phyloP scores from a whole-genome alignment of 179 eudicot species.

The Spergularia azorica region DNA sequence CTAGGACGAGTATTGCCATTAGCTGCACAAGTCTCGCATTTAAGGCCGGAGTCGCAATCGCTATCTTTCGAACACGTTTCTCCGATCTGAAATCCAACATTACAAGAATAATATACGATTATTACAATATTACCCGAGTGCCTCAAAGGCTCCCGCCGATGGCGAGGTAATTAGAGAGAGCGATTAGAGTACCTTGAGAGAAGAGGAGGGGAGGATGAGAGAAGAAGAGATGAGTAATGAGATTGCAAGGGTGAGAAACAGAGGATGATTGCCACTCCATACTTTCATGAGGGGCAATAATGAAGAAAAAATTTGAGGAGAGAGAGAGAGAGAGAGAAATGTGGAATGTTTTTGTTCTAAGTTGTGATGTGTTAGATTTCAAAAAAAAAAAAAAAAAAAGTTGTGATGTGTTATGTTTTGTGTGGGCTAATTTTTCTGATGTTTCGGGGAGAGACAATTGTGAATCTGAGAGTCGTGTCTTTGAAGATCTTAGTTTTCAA shows the following conservation, averaged over 20 bases:
- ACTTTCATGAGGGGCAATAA: conserved; percentile 16
- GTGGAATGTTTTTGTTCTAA: not conserved
- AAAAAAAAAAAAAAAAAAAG: no score
- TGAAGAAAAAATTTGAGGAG: not conserved
- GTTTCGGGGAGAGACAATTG: not conserved
- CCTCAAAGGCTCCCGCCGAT: no score
- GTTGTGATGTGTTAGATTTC: no score
- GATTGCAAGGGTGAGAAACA: not conserved
- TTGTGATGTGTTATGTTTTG: not conserved
- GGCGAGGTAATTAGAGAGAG: no score
- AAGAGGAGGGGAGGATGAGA: conserved; percentile 30
- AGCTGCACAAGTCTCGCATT: conserved; percentile 72
- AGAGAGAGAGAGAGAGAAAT: conserved; percentile 3
- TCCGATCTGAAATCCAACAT: conserved; percentile 49
- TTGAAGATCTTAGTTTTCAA: not conserved
- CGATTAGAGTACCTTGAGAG: conserved; percentile 42
- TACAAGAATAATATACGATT: no score
- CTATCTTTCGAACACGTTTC: conserved; percentile 48
- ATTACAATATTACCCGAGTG: no score
- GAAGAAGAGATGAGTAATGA: conserved; percentile 30
- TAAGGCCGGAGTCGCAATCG: conserved; percentile 65
- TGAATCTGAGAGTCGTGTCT: not conserved
- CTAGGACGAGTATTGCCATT: conserved; percentile 68
- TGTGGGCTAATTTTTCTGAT: not conserved
- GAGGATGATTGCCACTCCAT: conserved; percentile 11